These are phyloP conservation scores for Pholiota molesta DNA, from an alignment of 768 basidiomycete genomes.

Conservation along the genomic window DNA sequence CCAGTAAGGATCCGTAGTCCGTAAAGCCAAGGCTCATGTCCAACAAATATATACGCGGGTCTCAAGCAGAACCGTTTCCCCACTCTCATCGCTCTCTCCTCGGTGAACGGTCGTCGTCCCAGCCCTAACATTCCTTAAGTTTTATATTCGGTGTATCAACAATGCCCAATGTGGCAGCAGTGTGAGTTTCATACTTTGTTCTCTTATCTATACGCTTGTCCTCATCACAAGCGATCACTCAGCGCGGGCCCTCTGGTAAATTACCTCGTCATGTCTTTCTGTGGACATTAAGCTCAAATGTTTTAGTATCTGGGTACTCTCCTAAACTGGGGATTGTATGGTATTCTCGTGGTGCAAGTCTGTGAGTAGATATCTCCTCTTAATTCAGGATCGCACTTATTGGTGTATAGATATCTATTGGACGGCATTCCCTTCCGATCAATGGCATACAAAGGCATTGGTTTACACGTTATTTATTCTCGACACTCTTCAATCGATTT, in stretches of 20 bases:
- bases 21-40: not conserved
- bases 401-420: conserved; percentile 7
- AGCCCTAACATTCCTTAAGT: conserved; percentile 4
- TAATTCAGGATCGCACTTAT: not conserved
- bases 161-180: not conserved
- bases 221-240: not conserved
- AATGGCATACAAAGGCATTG: conserved; percentile 9
- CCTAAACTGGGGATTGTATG: conserved; percentile 8
- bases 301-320: conserved; percentile 9
- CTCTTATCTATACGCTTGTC: not conserved
- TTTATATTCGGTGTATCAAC: not conserved
- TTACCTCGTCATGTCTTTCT: not conserved
- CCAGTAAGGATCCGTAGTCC: not conserved
- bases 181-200: not conserved
- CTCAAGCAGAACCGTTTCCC: not conserved
- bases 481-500: conserved; percentile 9
- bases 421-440: conserved; percentile 12
- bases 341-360: conserved; percentile 9
- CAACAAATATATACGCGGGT: conserved; percentile 7
- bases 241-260: conserved; percentile 10
- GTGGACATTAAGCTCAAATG: not conserved
- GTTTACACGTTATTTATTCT: conserved; percentile 6
- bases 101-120: conserved; percentile 4
- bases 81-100: not conserved
- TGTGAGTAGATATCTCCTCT: conserved; percentile 2